Percentiles rank a stretch among this genome's conserved stretches.
phyloP scores from a whole-genome alignment of 768 basidiomycete genomes.

The Pleurotus platypus region DNA sequence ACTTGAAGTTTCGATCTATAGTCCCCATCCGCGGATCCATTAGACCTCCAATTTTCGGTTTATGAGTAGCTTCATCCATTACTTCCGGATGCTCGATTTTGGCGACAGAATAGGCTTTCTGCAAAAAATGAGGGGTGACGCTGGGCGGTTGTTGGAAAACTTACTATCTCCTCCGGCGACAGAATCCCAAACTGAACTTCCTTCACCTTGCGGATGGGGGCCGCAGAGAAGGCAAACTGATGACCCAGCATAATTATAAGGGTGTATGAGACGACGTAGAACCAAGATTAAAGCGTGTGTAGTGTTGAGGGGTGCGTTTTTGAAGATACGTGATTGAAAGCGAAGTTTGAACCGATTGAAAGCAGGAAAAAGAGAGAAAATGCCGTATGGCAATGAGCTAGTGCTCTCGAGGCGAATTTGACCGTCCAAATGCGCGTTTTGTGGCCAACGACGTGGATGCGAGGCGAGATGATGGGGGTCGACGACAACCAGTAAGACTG shows the following conservation, averaged over 20 bases:
- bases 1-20: constrained; percentile 97
- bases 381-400: neutral
- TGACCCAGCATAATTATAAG: constrained; percentile 67
- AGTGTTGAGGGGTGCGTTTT: neutral
- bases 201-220: constrained; percentile 91
- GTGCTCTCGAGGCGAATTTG: neutral
- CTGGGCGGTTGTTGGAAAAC: constrained; percentile 26
- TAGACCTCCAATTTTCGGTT: constrained; percentile 88
- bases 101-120: constrained; percentile 99
- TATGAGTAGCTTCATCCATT: constrained; percentile 91
- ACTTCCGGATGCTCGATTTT: constrained; percentile 99
- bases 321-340: neutral
- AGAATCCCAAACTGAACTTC: constrained; percentile 99
- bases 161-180: constrained; percentile 97
- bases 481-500: constrained; percentile 2
- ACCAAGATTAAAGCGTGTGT: neutral
- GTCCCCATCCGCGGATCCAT: constrained; percentile 99
- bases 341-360: neutral
- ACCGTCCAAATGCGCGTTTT: constrained; percentile 3
- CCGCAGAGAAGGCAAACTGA: constrained; percentile 89
- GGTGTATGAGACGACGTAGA: neutral
- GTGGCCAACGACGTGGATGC: constrained; percentile 4
- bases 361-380: neutral
- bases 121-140: constrained; percentile 16
- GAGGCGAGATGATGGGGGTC: constrained; percentile 7